Conservation (phyloP, 169 alveolate species). For the Eimeria praecox region DNA sequence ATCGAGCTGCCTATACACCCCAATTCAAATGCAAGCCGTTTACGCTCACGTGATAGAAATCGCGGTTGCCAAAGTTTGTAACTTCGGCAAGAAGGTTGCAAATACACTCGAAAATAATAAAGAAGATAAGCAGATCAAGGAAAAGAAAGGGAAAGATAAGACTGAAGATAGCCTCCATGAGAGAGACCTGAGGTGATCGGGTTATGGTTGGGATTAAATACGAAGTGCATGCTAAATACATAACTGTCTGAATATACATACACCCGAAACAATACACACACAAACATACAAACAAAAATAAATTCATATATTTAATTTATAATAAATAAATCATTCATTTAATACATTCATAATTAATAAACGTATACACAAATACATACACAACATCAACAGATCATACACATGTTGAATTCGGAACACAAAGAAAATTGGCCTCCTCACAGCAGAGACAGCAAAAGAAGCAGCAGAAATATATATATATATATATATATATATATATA, state of each 20-base stretch:
- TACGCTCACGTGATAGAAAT: slow-evolving; percentile 87
- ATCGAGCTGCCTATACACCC: neutral
- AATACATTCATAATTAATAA: neutral
- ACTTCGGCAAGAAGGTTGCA: slow-evolving; percentile 89
- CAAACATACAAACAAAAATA: neutral
- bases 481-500: too few relatives aligned
- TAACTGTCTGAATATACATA: slow-evolving; percentile 68
- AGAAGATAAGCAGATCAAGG: slow-evolving; percentile 81
- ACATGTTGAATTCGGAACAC: too few relatives aligned
- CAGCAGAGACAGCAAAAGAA: too few relatives aligned
- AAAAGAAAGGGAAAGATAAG: slow-evolving; percentile 83
- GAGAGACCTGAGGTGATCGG: slow-evolving; percentile 64
- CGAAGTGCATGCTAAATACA: slow-evolving; percentile 82
- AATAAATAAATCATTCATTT: too few relatives aligned
- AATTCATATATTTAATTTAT: neutral
- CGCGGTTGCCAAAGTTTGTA: slow-evolving; percentile 89
- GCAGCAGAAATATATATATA: too few relatives aligned
- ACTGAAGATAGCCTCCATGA: slow-evolving; percentile 75
- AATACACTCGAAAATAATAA: slow-evolving; percentile 87
- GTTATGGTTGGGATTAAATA: slow-evolving; percentile 80
- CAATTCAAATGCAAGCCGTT: neutral
- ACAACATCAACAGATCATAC: too few relatives aligned
- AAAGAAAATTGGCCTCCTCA: too few relatives aligned
- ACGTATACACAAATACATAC: neutral
- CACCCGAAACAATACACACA: neutral